These are phyloP conservation scores for Salvia hispanica DNA, from an alignment of 257 asterid species.

Conservation along the genomic window DNA sequence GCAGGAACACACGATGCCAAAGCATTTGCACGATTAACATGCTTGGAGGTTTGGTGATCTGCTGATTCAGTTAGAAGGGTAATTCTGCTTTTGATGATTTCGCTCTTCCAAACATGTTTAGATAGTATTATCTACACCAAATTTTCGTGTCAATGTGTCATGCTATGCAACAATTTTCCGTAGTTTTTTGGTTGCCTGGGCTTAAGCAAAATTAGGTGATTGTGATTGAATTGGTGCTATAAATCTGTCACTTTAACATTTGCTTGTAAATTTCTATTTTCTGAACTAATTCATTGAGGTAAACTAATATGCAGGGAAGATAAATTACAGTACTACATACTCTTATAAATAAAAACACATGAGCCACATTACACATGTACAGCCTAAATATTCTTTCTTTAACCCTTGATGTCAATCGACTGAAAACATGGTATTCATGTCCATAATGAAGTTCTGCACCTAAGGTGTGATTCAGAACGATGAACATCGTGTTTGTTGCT, in stretches of 20 bases:
- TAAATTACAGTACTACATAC: neutral
- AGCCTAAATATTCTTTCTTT: neutral
- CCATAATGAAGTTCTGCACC: neutral
- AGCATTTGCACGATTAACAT: constrained; percentile 28
- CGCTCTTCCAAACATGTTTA: neutral
- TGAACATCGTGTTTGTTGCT: neutral
- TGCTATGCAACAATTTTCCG: neutral
- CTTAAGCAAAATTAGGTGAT: neutral
- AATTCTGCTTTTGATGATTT: constrained; percentile 15
- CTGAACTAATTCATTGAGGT: neutral
- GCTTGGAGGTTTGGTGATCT: constrained; percentile 19
- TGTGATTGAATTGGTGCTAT: constrained; percentile 11
- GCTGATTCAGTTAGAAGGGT: constrained; percentile 24
- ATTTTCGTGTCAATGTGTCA: neutral
- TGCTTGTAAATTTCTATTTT: neutral
- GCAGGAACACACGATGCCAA: constrained; percentile 33
- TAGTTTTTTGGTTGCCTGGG: constrained; percentile 10
- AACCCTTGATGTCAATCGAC: neutral
- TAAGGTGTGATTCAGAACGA: neutral
- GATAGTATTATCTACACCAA: neutral
- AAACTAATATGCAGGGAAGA: neutral
- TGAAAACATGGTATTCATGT: too few relatives aligned
- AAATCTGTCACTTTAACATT: neutral
- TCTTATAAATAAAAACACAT: neutral
- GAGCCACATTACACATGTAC: neutral